These are phyloP conservation scores for Chlamydomonas asymmetrica DNA, from an alignment of 139 green algal species.

Conservation along the genomic window DNA sequence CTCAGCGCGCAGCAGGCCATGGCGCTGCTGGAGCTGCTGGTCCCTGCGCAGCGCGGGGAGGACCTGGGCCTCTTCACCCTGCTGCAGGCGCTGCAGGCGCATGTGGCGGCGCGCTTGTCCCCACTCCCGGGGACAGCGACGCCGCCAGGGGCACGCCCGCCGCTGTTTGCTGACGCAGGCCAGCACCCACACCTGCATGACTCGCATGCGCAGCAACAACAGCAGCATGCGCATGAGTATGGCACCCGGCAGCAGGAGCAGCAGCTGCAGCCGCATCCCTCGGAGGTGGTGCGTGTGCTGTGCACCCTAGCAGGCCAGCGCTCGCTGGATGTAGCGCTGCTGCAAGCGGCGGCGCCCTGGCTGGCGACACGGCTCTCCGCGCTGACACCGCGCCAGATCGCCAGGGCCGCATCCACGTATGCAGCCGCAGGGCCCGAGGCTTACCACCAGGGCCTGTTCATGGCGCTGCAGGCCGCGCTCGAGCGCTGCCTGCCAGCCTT, in stretches of 20 bases:
- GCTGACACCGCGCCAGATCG: constrained; percentile 3
- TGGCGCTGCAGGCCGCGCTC: constrained; percentile 1
- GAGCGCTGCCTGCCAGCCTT: constrained; percentile 5
- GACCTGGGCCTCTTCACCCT: background rate
- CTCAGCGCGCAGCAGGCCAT: background rate
- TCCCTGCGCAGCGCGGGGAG: background rate
- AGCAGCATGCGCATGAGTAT: background rate
- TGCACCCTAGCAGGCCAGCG: background rate
- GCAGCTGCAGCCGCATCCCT: background rate
- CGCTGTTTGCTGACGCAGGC: constrained; percentile 9
- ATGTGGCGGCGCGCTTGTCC: background rate
- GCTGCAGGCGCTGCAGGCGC: background rate
- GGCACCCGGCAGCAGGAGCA: too few species aligned
- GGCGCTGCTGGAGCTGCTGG: background rate
- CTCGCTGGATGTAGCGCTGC: background rate
- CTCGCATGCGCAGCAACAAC: background rate
- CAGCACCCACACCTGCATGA: background rate
- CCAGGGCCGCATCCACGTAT: background rate
- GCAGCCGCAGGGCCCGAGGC: background rate
- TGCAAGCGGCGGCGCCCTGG: background rate
- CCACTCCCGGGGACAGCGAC: background rate
- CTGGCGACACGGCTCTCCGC: background rate
- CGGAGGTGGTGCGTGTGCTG: background rate
- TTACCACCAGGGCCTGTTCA: background rate
- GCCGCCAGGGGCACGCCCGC: background rate